Conservation (phyloP, 768 basidiomycete genomes). For the Leccinum pellstonianum region DNA sequence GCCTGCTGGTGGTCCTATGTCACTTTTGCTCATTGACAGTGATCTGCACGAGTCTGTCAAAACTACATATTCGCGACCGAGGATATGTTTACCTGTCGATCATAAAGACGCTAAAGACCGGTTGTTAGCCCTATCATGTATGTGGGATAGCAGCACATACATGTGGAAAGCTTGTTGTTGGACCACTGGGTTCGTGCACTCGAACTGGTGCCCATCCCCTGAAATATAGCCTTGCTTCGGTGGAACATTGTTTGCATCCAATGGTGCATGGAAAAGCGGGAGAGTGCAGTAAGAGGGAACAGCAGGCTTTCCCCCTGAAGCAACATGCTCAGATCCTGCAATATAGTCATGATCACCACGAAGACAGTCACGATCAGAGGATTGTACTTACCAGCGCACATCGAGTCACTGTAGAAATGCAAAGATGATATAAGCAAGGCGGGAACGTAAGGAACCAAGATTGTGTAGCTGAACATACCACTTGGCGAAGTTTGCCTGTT, state of each 20-base stretch:
- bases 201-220: conserved; percentile 54
- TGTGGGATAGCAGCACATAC: conserved; percentile 35
- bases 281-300: conserved; percentile 53
- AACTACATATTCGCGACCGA: background rate
- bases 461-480: conserved; percentile 38
- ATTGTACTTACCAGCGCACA: conserved; percentile 44
- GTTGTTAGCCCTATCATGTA: background rate
- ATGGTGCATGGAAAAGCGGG: conserved; percentile 51
- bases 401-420: conserved; percentile 40
- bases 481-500: conserved; percentile 49
- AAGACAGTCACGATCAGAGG: background rate
- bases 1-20: conserved; percentile 39
- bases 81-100: conserved; percentile 15
- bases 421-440: background rate
- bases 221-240: conserved; percentile 45
- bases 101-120: conserved; percentile 14
- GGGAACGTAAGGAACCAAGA: no score
- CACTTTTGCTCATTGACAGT: conserved; percentile 43
- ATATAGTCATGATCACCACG: background rate
- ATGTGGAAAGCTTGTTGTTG: conserved; percentile 57
- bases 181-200: conserved; percentile 49
- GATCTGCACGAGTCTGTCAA: conserved; percentile 37
- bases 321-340: conserved; percentile 51
- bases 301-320: conserved; percentile 35
- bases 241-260: conserved; percentile 26